Conservation (phyloP, 768 basidiomycete species). For the Trametes cingulata region DNA sequence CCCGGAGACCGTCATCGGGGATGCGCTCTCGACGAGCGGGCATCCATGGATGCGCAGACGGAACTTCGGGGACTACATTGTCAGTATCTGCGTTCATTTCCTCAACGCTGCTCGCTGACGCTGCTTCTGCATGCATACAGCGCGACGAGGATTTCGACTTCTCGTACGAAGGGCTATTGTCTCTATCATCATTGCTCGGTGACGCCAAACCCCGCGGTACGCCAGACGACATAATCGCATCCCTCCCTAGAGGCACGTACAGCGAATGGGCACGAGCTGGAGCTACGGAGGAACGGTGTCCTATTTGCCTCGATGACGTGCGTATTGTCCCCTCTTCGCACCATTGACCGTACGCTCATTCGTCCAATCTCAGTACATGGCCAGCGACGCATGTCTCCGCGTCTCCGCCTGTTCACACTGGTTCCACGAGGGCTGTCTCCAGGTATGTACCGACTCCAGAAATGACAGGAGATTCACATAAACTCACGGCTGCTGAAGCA, state of each 20-base stretch:
- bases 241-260: constrained; percentile 60
- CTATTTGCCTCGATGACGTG: constrained; percentile 85
- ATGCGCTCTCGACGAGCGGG: constrained; percentile 5
- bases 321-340: constrained; percentile 32
- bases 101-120: not conserved
- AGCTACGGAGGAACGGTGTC: constrained; percentile 73
- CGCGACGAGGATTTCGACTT: constrained; percentile 76
- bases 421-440: constrained; percentile 75
- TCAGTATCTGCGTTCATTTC: constrained; percentile 34
- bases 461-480: constrained; percentile 8
- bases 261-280: constrained; percentile 62
- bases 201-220: constrained; percentile 70
- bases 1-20: constrained; percentile 12
- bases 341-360: not conserved
- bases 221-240: constrained; percentile 58
- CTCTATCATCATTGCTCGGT: constrained; percentile 59
- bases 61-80: constrained; percentile 50
- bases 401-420: constrained; percentile 75
- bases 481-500: constrained; percentile 45
- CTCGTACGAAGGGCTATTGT: constrained; percentile 71
- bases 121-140: constrained; percentile 35
- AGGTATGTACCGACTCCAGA: constrained; percentile 47
- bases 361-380: constrained; percentile 55
- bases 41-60: constrained; percentile 14
- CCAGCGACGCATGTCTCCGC: constrained; percentile 62